Conservation (phyloP, 441 rosid genomes). For the Cnidoscolus chayamansa region DNA sequence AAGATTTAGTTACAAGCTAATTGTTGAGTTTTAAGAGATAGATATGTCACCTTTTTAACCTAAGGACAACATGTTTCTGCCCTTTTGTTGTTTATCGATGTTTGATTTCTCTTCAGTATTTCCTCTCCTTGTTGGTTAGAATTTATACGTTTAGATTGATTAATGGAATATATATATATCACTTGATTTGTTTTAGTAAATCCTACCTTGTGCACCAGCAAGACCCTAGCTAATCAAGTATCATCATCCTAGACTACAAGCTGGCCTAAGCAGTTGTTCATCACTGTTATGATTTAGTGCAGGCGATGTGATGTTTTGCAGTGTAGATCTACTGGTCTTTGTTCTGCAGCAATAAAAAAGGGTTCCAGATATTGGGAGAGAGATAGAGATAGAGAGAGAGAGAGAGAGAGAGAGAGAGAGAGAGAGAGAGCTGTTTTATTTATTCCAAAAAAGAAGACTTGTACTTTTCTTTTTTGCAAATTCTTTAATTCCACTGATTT, state of each 20-base stretch:
- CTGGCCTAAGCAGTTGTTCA: neutral
- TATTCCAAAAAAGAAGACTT: no score
- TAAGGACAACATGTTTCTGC: neutral
- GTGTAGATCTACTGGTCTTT: constrained; percentile 25
- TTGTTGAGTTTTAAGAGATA: neutral
- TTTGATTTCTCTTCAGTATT: no score
- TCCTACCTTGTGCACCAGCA: neutral
- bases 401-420: no score
- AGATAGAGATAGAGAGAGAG: no score
- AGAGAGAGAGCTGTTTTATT: no score
- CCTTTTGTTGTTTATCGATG: no score
- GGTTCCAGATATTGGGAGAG: neutral
- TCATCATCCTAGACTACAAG: neutral
- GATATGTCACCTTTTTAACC: neutral
- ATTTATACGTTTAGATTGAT: no score
- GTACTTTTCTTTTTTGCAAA: no score
- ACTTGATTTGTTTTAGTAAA: neutral
- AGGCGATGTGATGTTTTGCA: constrained; percentile 46
- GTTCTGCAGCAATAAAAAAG: constrained; percentile 11
- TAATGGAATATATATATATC: no score
- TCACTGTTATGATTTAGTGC: constrained; percentile 46
- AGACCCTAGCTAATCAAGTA: neutral
- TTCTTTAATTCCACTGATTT: no score
- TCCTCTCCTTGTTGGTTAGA: no score
- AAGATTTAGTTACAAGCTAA: neutral